phyloP scores from a whole-genome alignment of 345 rosid species.

The Raphanus raphanistrum region DNA sequence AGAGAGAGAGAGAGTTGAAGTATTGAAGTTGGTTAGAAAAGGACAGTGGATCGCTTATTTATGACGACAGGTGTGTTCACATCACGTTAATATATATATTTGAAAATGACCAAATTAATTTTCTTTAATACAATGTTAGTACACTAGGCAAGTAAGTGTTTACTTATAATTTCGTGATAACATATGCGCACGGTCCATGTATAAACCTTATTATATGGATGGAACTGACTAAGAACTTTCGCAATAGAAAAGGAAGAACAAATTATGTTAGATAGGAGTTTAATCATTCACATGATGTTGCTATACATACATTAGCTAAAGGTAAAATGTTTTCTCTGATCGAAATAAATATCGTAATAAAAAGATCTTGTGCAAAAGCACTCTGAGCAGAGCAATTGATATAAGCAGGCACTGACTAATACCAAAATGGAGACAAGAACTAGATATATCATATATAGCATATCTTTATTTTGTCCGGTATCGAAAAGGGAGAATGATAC shows the following conservation, averaged over 20 bases:
- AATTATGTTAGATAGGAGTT: too few species aligned
- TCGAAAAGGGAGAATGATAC: neutral
- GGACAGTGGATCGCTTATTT: conserved; percentile 35
- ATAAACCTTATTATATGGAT: conserved; percentile 10
- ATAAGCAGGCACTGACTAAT: neutral
- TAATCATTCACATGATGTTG: too few species aligned
- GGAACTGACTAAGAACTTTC: neutral
- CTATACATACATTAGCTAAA: too few species aligned
- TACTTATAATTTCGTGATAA: conserved; percentile 11
- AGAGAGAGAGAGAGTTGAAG: conserved; percentile 4
- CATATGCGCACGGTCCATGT: conserved; percentile 28
- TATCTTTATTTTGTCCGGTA: neutral
- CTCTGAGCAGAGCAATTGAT: too few species aligned
- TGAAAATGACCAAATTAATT: too few species aligned
- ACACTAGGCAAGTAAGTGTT: too few species aligned
- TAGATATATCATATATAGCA: neutral
- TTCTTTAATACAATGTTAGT: too few species aligned
- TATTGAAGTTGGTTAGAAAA: conserved; percentile 32
- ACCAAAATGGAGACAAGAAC: neutral
- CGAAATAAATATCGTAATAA: too few species aligned
- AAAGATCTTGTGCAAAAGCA: too few species aligned
- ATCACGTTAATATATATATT: neutral
- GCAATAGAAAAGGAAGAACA: neutral
- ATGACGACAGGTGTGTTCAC: conserved; percentile 27
- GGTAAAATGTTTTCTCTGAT: too few species aligned